Conservation (phyloP, 208 protist species). For the Wallacemonas rigidus region DNA sequence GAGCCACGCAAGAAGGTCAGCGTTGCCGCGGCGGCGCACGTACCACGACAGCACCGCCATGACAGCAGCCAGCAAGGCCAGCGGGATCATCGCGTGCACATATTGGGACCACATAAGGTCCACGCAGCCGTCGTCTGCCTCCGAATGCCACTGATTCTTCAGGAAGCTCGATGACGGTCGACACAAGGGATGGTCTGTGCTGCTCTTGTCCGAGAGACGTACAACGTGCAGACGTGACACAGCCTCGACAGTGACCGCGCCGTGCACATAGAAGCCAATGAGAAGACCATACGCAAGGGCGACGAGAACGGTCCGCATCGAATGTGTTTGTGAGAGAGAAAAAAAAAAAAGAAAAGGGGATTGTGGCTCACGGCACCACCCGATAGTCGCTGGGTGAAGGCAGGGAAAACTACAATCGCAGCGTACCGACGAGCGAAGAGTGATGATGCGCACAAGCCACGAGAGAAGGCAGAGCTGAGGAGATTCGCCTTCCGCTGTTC, state of each 20-base stretch:
- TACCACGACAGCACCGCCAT: constrained; percentile 6
- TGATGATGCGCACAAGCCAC: no score
- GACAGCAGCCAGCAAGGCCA: neutral
- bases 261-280: neutral
- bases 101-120: neutral
- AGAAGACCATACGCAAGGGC: neutral
- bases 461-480: no score
- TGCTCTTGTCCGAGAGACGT: neutral
- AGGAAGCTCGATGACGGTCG: constrained; percentile 6
- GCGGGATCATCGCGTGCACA: neutral
- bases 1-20: neutral
- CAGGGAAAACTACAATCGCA: no score
- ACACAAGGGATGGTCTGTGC: neutral
- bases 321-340: neutral
- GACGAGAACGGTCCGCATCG: neutral
- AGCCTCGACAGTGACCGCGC: constrained; percentile 3
- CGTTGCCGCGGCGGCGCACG: neutral
- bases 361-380: no score
- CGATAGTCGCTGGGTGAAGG: no score
- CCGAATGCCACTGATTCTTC: constrained; percentile 2
- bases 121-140: neutral
- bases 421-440: no score
- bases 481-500: no score
- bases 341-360: neutral
- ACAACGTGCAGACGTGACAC: constrained; percentile 9